Evolutionary conservation across 129 eudicot species (phyloP).

Genomic region (Arctium minus): DNA sequence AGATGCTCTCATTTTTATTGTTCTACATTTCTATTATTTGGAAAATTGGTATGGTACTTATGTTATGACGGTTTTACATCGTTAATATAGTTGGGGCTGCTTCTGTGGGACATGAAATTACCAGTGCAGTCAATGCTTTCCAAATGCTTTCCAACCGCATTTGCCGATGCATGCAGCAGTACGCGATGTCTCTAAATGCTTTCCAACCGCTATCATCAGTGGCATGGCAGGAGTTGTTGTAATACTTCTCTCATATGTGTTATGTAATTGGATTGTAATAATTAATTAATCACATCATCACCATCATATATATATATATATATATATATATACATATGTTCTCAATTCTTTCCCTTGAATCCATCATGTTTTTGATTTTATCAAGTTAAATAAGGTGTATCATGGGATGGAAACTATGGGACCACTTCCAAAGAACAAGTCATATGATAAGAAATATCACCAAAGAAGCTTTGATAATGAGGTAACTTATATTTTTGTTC

Average conservation of each 20-base stretch:
- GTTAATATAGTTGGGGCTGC: neutral
- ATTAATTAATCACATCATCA: too few species aligned
- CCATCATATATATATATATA: too few species aligned
- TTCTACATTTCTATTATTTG: neutral
- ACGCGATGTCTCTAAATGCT: slow-evolving; percentile 33
- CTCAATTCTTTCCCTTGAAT: neutral
- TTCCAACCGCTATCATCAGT: slow-evolving; percentile 60
- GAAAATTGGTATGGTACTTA: neutral
- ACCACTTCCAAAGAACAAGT: slow-evolving; percentile 27
- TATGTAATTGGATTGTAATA: neutral
- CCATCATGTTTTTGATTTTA: slow-evolving; percentile 45
- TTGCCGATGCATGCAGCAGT: slow-evolving; percentile 47
- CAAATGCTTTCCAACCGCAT: neutral
- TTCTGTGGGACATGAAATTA: neutral
- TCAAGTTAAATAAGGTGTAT: slow-evolving; percentile 36
- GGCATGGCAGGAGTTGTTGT: slow-evolving; percentile 33
- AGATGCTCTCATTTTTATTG: too few species aligned
- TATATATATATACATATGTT: too few species aligned
- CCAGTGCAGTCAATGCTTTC: too few species aligned
- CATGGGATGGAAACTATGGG: slow-evolving; percentile 56
- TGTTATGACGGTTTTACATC: neutral
- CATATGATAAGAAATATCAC: slow-evolving; percentile 34
- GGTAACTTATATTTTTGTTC: slow-evolving; percentile 11
- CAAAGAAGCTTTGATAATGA: slow-evolving; percentile 31
- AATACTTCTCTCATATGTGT: slow-evolving; percentile 1